Conservation (phyloP, 1,284 basidiomycete genomes). For the Irpex sp. region DNA sequence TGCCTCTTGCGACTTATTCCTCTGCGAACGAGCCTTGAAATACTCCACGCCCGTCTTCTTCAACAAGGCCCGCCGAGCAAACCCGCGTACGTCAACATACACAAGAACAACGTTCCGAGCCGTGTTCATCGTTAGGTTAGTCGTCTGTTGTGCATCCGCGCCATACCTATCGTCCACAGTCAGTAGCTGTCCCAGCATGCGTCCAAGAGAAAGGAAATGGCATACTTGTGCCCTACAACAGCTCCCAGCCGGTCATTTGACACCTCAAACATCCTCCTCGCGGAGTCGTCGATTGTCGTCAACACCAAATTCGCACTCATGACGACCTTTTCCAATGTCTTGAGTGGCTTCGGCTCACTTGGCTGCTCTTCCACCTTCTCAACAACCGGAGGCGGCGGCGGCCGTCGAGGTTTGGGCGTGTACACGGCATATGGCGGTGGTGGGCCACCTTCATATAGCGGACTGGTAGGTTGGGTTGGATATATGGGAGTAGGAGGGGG, state of each 20-base stretch:
- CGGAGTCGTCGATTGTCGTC: constrained; percentile 63
- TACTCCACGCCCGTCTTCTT: constrained; percentile 53
- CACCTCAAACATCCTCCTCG: constrained; percentile 52
- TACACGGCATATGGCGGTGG: constrained; percentile 13
- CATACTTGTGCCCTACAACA: constrained; percentile 58
- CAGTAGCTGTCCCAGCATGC: not conserved
- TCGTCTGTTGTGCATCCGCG: constrained; percentile 51
- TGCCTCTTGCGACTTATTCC: not conserved
- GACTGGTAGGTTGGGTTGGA: not conserved
- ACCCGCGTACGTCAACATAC: constrained; percentile 70
- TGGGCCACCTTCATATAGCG: not conserved
- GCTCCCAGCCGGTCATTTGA: constrained; percentile 51
- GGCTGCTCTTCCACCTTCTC: constrained; percentile 6
- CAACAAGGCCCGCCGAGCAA: constrained; percentile 65
- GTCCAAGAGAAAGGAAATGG: constrained; percentile 2
- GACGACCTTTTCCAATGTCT: constrained; percentile 41
- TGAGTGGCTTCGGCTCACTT: constrained; percentile 12
- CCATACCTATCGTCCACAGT: constrained; percentile 46
- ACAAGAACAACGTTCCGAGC: constrained; percentile 70
- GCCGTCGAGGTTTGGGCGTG: constrained; percentile 6
- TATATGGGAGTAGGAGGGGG: constrained; percentile 1
- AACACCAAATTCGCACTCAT: constrained; percentile 71
- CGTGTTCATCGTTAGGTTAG: constrained; percentile 50
- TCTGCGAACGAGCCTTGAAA: constrained; percentile 34
- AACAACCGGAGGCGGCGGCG: not conserved